Evolutionary conservation across 139 green algal genomes (phyloP).

Genomic region (Chlorella vulgaris): DNA sequence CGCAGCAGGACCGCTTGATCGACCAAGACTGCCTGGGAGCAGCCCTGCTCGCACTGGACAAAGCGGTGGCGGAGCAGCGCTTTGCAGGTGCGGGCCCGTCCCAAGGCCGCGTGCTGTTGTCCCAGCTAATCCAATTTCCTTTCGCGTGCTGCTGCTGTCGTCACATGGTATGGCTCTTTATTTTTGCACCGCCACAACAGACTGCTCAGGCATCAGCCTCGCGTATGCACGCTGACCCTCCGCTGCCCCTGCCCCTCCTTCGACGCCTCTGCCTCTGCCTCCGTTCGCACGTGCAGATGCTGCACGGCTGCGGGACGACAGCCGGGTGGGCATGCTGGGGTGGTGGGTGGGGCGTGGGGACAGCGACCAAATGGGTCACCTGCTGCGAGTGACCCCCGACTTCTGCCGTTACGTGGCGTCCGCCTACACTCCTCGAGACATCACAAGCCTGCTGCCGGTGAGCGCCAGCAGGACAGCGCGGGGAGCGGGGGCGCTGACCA

Average conservation of each 20-base stretch:
- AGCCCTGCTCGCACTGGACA: not conserved
- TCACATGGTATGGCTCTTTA: no score
- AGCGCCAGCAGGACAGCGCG: no score
- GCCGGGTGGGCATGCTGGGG: constrained; percentile 58
- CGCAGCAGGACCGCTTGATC: not conserved
- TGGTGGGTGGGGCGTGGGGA: constrained; percentile 79
- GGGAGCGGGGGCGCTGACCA: no score
- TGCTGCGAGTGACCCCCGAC: constrained; percentile 68
- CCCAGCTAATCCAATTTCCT: not conserved
- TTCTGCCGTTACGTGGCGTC: constrained; percentile 60
- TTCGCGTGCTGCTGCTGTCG: not conserved
- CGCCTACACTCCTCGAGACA: constrained; percentile 59
- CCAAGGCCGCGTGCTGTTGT: no score
- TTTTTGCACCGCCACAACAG: no score
- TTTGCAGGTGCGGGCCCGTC: constrained; percentile 16
- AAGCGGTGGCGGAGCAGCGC: constrained; percentile 6
- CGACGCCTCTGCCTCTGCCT: no score
- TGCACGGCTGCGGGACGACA: constrained; percentile 69
- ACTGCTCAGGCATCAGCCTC: no score
- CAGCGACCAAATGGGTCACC: constrained; percentile 73
- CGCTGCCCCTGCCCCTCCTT: no score
- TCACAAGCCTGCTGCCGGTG: constrained; percentile 50
- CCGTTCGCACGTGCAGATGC: constrained; percentile 49
- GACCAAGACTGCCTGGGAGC: not conserved
- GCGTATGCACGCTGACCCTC: no score